These are phyloP conservation scores for Nakazawaea ishiwadae DNA, from an alignment of 805 yeast genomes.

Conservation along the genomic window DNA sequence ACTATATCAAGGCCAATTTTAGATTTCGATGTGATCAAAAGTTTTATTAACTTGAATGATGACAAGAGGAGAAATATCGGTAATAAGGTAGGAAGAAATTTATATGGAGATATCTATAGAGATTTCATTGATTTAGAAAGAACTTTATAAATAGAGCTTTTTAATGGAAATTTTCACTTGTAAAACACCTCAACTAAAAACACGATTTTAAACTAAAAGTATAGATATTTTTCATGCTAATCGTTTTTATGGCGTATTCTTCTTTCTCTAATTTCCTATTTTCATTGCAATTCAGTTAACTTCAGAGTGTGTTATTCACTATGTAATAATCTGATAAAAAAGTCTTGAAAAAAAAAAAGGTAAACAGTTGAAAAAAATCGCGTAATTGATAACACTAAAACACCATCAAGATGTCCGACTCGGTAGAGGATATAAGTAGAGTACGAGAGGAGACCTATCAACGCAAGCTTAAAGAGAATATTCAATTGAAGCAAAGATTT, in stretches of 20 bases:
- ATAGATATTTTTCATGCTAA: too few species aligned
- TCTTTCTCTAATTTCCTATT: too few species aligned
- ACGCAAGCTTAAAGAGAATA: slow-evolving; percentile 10
- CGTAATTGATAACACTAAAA: too few species aligned
- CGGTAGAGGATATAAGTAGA: neutral
- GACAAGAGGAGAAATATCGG: slow-evolving; percentile 51
- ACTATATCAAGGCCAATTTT: slow-evolving; percentile 55
- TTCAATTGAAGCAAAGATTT: slow-evolving; percentile 2
- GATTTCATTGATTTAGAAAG: slow-evolving; percentile 57
- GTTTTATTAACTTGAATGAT: slow-evolving; percentile 51
- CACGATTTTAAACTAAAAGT: too few species aligned
- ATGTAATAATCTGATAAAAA: too few species aligned
- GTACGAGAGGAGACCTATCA: slow-evolving; percentile 12
- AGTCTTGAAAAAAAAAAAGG: neutral
- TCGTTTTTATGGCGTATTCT: neutral
- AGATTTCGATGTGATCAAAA: slow-evolving; percentile 53
- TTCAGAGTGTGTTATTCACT: too few species aligned
- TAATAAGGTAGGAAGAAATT: slow-evolving; percentile 52
- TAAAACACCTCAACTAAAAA: too few species aligned
- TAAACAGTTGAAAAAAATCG: too few species aligned
- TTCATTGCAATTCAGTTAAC: too few species aligned
- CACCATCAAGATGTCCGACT: too few species aligned
- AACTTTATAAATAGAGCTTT: slow-evolving; percentile 8
- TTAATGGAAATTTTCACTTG: too few species aligned
- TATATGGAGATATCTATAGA: slow-evolving; percentile 59